Evolutionary conservation across 2,329 filamentous ascomycete genomes (phyloP), one percentile per base, ranked within the genome.

Genomic region (Penicillium rolfsii): DNA sequence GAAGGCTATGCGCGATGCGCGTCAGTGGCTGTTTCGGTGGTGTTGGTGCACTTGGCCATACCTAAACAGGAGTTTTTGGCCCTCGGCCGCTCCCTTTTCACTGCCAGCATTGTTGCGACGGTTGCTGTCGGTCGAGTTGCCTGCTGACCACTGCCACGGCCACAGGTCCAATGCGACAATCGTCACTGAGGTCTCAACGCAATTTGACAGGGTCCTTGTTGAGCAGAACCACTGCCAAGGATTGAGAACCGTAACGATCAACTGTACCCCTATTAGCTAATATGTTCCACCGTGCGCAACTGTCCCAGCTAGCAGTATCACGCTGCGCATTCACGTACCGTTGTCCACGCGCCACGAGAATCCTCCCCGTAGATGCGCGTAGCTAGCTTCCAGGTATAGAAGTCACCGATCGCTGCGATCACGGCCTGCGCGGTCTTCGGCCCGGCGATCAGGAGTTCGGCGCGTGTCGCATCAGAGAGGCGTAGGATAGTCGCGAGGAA

Each of bases 161-260:
- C 92, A 98, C 69, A 88, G 86, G 73, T 87, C 87, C 49, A 98
- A 81, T 1, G 93, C 94, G 70, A 87, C 83, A 61, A 90, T 82
- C 4, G 94, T 97, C 67, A 99, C 79, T 0, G 90, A 91, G n/a
- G 90, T 92, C 81, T 99, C 95, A 4, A 98, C 81, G 55, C 89
- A 95, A 78, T 99, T 99, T 57, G 94, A 97, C 72, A 99, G 89
- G 0, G 95, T 97, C 50, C 95, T 86, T 0, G 93, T 94, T 1
- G 93, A 95, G 78, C 90, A 95, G 77, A 95, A 98, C 91, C 91
- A 98, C 75, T 97, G 92, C 93, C 95, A 99, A 6, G 95, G 91
- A 76, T 88, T 96, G 70, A 88, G 80, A 46, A 90, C 76, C 3
- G 87, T 88, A 77, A 95, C 83, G 60, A 85, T 83, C 49, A 96